A percentile compares a stretch with the other conserved stretches of the same genome.
phyloP scores from a whole-genome alignment of 2,329 filamentous ascomycete genomes.

The Colletotrichum gigasporum region DNA sequence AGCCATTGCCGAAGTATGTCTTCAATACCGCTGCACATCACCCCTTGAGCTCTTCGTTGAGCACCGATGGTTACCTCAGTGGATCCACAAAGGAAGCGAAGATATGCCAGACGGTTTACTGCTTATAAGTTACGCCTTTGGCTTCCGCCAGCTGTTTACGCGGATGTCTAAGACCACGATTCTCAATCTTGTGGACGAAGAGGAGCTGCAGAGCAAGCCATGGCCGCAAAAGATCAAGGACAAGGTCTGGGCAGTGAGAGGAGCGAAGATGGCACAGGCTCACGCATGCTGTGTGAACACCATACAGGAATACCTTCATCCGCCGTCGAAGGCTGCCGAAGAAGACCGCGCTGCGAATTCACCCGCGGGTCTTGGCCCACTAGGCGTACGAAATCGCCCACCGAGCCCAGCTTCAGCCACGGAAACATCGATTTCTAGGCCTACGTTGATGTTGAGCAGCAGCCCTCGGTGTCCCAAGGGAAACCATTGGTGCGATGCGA shows the following conservation, averaged over 20 bases:
- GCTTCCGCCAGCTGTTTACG: conserved; percentile 57
- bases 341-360: background rate
- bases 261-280: conserved; percentile 61
- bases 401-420: background rate
- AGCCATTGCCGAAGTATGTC: conserved; percentile 59
- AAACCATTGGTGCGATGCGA: conserved; percentile 60
- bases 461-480: conserved; percentile 59
- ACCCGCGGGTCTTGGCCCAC: background rate
- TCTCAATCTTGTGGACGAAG: conserved; percentile 53
- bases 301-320: conserved; percentile 56
- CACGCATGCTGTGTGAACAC: conserved; percentile 53
- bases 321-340: background rate
- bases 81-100: conserved; percentile 58
- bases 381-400: background rate
- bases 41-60: conserved; percentile 61
- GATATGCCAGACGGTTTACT: conserved; percentile 60
- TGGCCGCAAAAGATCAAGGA: conserved; percentile 60
- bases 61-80: conserved; percentile 61
- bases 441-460: conserved; percentile 45
- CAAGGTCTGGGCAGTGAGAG: conserved; percentile 57
- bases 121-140: conserved; percentile 63
- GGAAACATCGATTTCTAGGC: conserved; percentile 16
- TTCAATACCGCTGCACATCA: conserved; percentile 60
- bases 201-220: conserved; percentile 50
- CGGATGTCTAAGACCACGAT: conserved; percentile 60